phyloP scores from a whole-genome alignment of 2,329 filamentous ascomycete species.

The Ophiosphaerella korrae region DNA sequence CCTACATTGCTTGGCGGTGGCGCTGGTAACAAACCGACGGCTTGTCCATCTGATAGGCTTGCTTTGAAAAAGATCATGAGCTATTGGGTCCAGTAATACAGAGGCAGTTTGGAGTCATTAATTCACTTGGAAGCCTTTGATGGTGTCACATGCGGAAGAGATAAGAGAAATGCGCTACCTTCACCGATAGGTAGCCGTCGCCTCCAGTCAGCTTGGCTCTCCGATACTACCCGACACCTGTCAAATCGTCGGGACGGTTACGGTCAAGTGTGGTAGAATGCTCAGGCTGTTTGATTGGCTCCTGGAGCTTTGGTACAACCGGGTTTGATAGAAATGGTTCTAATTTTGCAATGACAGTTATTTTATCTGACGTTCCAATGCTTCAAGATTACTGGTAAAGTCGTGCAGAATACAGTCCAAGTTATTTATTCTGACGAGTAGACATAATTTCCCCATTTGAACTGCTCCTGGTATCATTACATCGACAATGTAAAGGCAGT shows the following conservation, averaged over 20 bases:
- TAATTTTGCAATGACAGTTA: no score
- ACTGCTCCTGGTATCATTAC: no score
- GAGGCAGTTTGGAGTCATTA: background rate
- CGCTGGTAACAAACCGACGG: constrained; percentile 20
- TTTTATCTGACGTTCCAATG: no score
- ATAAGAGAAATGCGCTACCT: no score
- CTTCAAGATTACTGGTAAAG: no score
- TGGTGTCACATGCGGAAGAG: constrained; percentile 14
- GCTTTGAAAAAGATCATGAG: constrained; percentile 17
- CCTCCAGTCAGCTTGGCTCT: background rate
- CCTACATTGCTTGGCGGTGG: constrained; percentile 25
- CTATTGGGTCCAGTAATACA: constrained; percentile 6
- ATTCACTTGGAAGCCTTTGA: background rate
- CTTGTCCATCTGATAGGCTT: constrained; percentile 40
- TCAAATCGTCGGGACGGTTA: background rate
- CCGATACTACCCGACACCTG: constrained; percentile 18
- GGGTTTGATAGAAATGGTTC: no score
- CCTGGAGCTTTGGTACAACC: no score
- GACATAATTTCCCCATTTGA: no score
- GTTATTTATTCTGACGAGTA: no score
- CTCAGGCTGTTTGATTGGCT: no score
- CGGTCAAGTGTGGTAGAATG: background rate
- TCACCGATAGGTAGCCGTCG: background rate
- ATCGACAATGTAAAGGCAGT: no score
- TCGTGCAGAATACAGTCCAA: no score